Base-by-base conservation (phyloP, 176 grass and related monocot genomes). In the Raddia guianensis region DNA sequence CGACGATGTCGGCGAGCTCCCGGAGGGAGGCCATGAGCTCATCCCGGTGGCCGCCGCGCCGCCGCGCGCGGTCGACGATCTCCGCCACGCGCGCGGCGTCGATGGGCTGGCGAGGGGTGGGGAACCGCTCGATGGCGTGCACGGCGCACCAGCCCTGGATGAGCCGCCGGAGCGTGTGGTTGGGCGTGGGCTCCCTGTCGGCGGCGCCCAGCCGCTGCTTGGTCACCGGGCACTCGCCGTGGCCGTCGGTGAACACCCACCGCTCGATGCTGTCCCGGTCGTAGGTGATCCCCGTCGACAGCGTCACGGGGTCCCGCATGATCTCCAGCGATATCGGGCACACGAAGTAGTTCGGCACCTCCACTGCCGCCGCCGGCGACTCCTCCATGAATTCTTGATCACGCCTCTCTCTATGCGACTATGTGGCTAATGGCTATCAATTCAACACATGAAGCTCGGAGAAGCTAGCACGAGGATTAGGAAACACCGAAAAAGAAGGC, bases 281-380 rank as follows among this genome's bases (percentile, higher is more conserved):
- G 77, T 99, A 99, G 77, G 97, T 91, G 75, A 99, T 96, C 86
- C 97, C 97, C 56, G 97, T 91, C 48, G 87, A 75, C 15, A 99
- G 89, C 75, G 89, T 96, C 8, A 99, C 97, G 2, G 97, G 97
- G 70, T 99, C 93, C 47, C 82, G 57, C 97, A 96, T 99, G 42
- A 86, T 86, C 81, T 96, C 83, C 34, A 96, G 87, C 42, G 97
- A 96, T 62, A 99, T 93, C 16, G 97, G 97, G 51, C 97, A 99
- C 12, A 99, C 64, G 85, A 91, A 99, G 81, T 91, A 93, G 1
- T 60, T 63, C 2, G 91, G 97, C 63, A 99, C 87, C 47, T 95
- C 91, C 49, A 94, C 77, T 52, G 80, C 55, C 65, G 47, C 4
- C 64, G 54, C 9, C 56, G 55, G 50, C 70, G 55, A 60, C 70